A percentile compares a stretch with the other conserved stretches of the same genome.
Evolutionary conservation across 169 alveolate species (phyloP).

Genomic region (Plasmodium sp.): DNA sequence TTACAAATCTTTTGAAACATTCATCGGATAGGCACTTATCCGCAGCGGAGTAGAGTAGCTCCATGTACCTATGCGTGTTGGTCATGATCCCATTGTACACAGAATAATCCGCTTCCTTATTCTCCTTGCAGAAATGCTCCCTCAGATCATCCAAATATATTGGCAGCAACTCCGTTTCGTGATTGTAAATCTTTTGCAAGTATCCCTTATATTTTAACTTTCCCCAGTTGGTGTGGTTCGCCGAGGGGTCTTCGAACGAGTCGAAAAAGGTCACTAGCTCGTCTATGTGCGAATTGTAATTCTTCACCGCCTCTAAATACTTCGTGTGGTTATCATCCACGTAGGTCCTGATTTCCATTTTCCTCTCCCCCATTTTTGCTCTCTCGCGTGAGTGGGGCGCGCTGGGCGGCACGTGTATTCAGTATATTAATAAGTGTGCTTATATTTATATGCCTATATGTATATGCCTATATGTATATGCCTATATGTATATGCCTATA

Average conservation of each 20-base stretch:
- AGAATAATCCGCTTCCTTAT: conserved; percentile 45
- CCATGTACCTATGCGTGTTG: conserved; percentile 83
- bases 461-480: background rate
- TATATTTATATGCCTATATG: no score
- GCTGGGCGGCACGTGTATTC: background rate
- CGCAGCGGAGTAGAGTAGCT: conserved; percentile 81
- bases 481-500: background rate
- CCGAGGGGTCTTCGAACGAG: conserved; percentile 55
- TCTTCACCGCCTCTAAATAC: conserved; percentile 64
- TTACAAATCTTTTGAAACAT: conserved; percentile 36
- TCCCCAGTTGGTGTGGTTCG: conserved; percentile 58
- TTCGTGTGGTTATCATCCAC: conserved; percentile 67
- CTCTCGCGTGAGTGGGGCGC: background rate
- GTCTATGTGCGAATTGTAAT: conserved; percentile 50
- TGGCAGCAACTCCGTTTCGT: conserved; percentile 63
- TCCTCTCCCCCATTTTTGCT: conserved; percentile 10
- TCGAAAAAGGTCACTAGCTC: conserved; percentile 34
- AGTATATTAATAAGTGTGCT: no score
- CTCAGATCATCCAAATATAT: conserved; percentile 59
- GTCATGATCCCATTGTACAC: conserved; percentile 85
- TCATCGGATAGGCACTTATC: conserved; percentile 75
- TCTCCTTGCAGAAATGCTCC: conserved; percentile 60
- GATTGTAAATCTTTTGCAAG: conserved; percentile 49
- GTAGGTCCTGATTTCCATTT: conserved; percentile 28
- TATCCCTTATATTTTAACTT: conserved; percentile 58